Conservation (phyloP, 1,284 basidiomycete genomes). For the Cryptococcus sp. region DNA sequence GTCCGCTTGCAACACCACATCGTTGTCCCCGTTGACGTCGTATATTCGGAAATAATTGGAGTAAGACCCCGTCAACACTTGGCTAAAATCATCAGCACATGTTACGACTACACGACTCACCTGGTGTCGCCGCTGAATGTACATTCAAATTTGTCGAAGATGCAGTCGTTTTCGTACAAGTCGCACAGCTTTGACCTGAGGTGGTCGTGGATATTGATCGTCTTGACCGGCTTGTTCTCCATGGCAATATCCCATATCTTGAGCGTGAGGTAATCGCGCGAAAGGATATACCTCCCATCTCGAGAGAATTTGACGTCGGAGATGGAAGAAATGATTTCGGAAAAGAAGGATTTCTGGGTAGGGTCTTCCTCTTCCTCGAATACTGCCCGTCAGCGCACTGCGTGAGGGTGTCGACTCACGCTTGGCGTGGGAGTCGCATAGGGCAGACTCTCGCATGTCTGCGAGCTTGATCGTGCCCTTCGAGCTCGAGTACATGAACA, state of each 20-base stretch:
- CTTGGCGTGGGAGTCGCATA: slow-evolving; percentile 96
- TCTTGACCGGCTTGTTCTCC: slow-evolving; percentile 94
- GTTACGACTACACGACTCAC: slow-evolving; percentile 54
- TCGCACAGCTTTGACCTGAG: slow-evolving; percentile 96
- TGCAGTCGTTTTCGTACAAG: slow-evolving; percentile 99
- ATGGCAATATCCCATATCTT: slow-evolving; percentile 99
- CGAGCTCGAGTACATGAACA: slow-evolving; percentile 99
- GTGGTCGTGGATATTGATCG: slow-evolving; percentile 98
- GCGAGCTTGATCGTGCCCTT: slow-evolving; percentile 99
- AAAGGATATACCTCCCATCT: slow-evolving; percentile 94
- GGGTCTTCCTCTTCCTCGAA: slow-evolving; percentile 99
- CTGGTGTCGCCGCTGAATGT: slow-evolving; percentile 92
- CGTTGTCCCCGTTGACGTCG: slow-evolving; percentile 82
- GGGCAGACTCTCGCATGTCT: slow-evolving; percentile 98
- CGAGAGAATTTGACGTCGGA: slow-evolving; percentile 99
- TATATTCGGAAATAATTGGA: slow-evolving; percentile 99
- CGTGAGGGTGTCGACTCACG: slow-evolving; percentile 55
- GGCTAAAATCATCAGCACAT: slow-evolving; percentile 51
- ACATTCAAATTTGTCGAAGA: slow-evolving; percentile 99
- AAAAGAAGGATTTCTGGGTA: slow-evolving; percentile 96
- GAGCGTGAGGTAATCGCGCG: slow-evolving; percentile 92
- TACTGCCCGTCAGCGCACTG: slow-evolving; percentile 52
- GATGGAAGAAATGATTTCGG: slow-evolving; percentile 99
- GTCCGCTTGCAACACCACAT: slow-evolving; percentile 95
- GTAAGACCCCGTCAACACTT: slow-evolving; percentile 95